Base-by-base conservation (phyloP, 345 rosid species). In the Euphorbia lathyris region DNA sequence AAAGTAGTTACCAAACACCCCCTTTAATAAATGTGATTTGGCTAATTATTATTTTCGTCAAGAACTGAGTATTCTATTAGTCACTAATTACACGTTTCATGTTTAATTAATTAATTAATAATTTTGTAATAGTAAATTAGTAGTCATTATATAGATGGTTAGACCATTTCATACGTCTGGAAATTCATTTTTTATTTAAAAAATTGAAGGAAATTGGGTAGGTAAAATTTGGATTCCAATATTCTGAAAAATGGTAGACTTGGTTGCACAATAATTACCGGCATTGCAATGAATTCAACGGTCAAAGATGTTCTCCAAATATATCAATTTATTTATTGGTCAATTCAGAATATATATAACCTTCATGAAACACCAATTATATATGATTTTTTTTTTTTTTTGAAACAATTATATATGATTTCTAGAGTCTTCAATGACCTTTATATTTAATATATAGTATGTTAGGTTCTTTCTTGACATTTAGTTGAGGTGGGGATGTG, bases 191-290 rank as follows among this genome's bases (percentile, higher is more conserved):
- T 16, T 7, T 32, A 16, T 58, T 29, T 59, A 0, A 29, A 58
- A 0, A 30, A 5, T 22, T 0, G 3, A 34, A 34, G 38, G 7
- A 34, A 2, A 34, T 16, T 25, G 51, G 51, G 30, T 22, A 13
- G 51, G 66, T 63, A 11, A 63, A 63, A 16, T 40, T 14, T 64
- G 8, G 38, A 64, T 64, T 64, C 67, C 55, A 7, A 6, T 13
- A 20, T 47, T 14, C 73, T 30, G 2, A 45, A 58, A 36, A 42
- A 30, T 2, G 29, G 40, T 29, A 45, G 53, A 43, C 50, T 40
- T 57, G 27, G 53, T 19, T 22, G 14, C 32, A 45, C 27, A 69
- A 9, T 29, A 20, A 20, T 19, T 20, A 68, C 16, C 26, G 20
- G 66, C 23, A 40, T 27, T 16, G 1, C 2, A 59, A 29, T 4